Evolutionary conservation across 345 rosid genomes (phyloP).

Genomic region (Boechera stricta): DNA sequence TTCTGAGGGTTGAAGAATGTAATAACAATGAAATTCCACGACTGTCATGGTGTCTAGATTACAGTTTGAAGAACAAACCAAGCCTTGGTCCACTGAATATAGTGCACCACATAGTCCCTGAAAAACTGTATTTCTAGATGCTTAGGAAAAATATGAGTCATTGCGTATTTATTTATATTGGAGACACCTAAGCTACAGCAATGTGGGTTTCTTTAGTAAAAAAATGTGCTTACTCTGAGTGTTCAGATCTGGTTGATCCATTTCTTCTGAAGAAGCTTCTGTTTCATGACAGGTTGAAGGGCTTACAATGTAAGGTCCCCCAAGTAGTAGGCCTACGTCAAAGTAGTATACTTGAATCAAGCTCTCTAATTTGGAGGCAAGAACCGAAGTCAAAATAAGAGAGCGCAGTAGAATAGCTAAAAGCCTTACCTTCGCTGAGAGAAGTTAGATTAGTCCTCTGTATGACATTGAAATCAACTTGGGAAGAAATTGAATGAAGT

Average conservation of each 20-base stretch:
- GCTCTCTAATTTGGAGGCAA: constrained; percentile 15
- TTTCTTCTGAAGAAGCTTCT: constrained; percentile 61
- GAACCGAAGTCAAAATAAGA: not conserved
- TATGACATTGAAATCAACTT: constrained; percentile 62
- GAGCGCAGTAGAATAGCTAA: not conserved
- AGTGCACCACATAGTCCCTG: constrained; percentile 75
- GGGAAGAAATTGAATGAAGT: constrained; percentile 56
- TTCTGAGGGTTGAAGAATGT: constrained; percentile 87
- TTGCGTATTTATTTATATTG: not conserved
- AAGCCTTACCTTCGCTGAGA: constrained; percentile 72
- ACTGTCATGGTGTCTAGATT: constrained; percentile 65
- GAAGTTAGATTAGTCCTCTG: constrained; percentile 72
- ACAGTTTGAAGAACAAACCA: constrained; percentile 74
- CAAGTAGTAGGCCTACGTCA: constrained; percentile 63
- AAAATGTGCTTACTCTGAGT: constrained; percentile 59
- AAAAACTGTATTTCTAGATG: constrained; percentile 60
- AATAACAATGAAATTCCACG: constrained; percentile 67
- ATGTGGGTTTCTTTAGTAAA: constrained; percentile 15
- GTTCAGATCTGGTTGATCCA: constrained; percentile 70
- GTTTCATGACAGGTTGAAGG: constrained; percentile 73
- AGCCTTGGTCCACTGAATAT: constrained; percentile 78
- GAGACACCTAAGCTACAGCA: not conserved
- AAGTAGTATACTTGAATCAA: constrained; percentile 21
- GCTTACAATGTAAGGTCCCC: constrained; percentile 68
- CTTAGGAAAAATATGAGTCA: constrained; percentile 28